Base-by-base conservation (phyloP, 1,284 basidiomycete genomes). In the Naganishia albida region DNA sequence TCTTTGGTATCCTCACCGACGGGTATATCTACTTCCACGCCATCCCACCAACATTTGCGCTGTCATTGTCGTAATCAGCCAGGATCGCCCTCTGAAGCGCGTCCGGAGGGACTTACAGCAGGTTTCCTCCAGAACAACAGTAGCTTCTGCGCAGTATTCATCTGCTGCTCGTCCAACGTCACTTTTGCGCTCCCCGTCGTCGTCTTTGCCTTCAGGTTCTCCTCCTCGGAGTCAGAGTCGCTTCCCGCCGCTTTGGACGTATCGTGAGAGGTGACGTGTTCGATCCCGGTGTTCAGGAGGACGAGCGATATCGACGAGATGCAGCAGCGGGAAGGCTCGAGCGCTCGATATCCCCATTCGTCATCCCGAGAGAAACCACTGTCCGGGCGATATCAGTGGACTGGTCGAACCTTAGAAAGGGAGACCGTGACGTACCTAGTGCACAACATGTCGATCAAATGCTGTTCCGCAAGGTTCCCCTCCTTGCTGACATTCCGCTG, bases 11-110 rank as follows among this genome's bases (percentile, higher is more conserved):
- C 75, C 71, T 86, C 83, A 25, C 82, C 81, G 20, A 72, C 67
- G 8, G 87, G 84, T 25, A 97, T 78, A 62, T 94, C 89, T 42
- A 98, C 86, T 71, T 98, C 93, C 55, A 94, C 85, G 18, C 94
- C 94, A 74, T 99, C 96, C 95, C 95, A 99, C 95, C 95, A 99
- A 80, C 96, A 99, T 81, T 99, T 99, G 62, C 95, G 85, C 92
- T 94, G 69, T 39, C 20, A n/a, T n/a, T n/a, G 67, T 6, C 23
- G 51, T 7, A 39, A 53, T 63, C 57, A 70, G 63, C 54, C 10
- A 15, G n/a, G 15, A 46, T 15, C 30, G 10, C 34, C 23, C 15
- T 4, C 28, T 44, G 28, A 10, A 55, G 50, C 42, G 13, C 38
- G 62, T 50, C 40, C 20, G 50, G 30, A 38, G 62, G 23, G 12